Evolutionary conservation across 805 yeast genomes (phyloP).

Genomic region (Isabelozyma gotoi): DNA sequence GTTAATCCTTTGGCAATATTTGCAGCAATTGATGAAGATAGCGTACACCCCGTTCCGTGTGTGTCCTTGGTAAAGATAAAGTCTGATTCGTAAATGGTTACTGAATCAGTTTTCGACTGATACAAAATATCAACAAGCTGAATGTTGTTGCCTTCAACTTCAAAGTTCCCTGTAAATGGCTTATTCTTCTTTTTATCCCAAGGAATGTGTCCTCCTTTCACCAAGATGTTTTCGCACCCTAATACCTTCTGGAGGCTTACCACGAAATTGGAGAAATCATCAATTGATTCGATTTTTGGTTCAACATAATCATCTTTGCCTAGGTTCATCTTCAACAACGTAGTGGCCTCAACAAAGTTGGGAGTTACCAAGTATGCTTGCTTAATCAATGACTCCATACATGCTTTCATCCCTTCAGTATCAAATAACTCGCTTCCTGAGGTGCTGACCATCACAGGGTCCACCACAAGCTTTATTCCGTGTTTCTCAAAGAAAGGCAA

Average conservation of each 20-base stretch:
- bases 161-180: slow-evolving; percentile 10
- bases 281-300: slow-evolving; percentile 26
- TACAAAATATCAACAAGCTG: slow-evolving; percentile 55
- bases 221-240: slow-evolving; percentile 53
- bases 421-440: slow-evolving; percentile 65
- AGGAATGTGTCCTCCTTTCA: slow-evolving; percentile 82
- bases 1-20: slow-evolving; percentile 58
- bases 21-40: slow-evolving; percentile 78
- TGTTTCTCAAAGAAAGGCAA: slow-evolving; percentile 27
- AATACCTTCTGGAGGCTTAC: slow-evolving; percentile 20
- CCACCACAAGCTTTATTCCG: slow-evolving; percentile 53
- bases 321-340: slow-evolving; percentile 33
- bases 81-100: slow-evolving; percentile 47
- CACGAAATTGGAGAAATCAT: slow-evolving; percentile 30
- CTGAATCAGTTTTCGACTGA: slow-evolving; percentile 33
- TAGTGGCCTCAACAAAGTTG: slow-evolving; percentile 64
- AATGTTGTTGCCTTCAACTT: slow-evolving; percentile 11
- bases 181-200: slow-evolving; percentile 21
- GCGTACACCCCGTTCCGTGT: slow-evolving; percentile 92
- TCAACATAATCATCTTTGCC: slow-evolving; percentile 11
- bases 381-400: slow-evolving; percentile 47
- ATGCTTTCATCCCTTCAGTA: slow-evolving; percentile 41
- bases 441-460: slow-evolving; percentile 84
- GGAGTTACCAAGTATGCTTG: slow-evolving; percentile 70
- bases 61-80: slow-evolving; percentile 51